These are phyloP conservation scores for Kingdonia uniflora DNA, from an alignment of 164 flowering plant genomes.

Conservation along the genomic window DNA sequence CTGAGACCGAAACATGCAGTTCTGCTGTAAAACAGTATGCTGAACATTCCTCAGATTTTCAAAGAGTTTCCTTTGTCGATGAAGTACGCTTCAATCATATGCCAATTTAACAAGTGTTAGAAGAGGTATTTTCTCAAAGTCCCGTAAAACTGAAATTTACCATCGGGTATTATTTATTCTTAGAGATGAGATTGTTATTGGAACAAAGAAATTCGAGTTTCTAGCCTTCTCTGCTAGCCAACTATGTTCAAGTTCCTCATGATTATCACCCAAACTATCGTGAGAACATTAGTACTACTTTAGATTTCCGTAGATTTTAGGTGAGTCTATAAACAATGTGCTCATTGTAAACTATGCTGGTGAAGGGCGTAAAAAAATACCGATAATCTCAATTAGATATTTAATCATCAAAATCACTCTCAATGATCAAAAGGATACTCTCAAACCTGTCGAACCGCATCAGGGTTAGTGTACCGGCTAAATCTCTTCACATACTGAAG, in stretches of 20 bases:
- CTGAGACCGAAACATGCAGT: constrained; percentile 81
- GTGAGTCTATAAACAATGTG: too few relatives aligned
- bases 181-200: constrained; percentile 64
- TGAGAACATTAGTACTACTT: too few relatives aligned
- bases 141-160: constrained; percentile 53
- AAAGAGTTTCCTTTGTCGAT: constrained; percentile 88
- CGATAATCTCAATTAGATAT: too few relatives aligned
- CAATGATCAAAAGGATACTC: neutral
- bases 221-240: constrained; percentile 98
- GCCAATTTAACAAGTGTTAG: constrained; percentile 31
- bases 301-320: too few relatives aligned
- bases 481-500: constrained; percentile 97
- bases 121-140: constrained; percentile 48
- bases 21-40: constrained; percentile 69
- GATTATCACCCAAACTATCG: constrained; percentile 34
- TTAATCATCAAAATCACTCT: too few relatives aligned
- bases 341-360: too few relatives aligned
- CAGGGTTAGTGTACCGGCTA: constrained; percentile 95
- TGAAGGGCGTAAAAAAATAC: too few relatives aligned
- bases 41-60: constrained; percentile 62
- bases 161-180: constrained; percentile 59
- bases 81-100: too few relatives aligned
- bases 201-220: constrained; percentile 66
- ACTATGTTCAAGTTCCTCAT: constrained; percentile 71
- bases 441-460: constrained; percentile 10